Base-by-base conservation (phyloP, 208 protist species). In the Porcisia deanei region DNA sequence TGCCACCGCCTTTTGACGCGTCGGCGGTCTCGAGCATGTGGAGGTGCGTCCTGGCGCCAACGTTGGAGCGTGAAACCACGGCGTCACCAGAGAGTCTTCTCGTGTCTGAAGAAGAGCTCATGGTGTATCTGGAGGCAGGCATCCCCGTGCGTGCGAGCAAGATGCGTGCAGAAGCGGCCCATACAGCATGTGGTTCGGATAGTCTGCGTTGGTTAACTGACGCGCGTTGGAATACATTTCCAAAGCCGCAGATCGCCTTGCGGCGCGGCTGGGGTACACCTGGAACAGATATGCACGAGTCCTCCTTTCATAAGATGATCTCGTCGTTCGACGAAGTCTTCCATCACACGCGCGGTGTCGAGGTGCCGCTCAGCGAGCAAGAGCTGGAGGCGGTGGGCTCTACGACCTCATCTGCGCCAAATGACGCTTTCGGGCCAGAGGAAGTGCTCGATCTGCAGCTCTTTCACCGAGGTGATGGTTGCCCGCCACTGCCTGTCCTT, bases 401-500 rank as follows among this genome's bases (percentile, higher is more conserved):
- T 30, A 71, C 55, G 8, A 54, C 64, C 3, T 60, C 76, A 43
- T 39, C 39, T 25, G 63, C 18, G 60, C 39, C 47, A 60, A 25
- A 12, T 43, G 76, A 86, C 43, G 61, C 75, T 5, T 37, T 10
- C 4, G 53, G 75, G 3, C 61, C 58, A 4, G 75, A 81, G 34
- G 85, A 90, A 55, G 79, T 86, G 2, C 77, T 96, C 10, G 94
- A 98, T 71, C 58, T 98, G 53, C 95, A 97, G 73, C 83, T 98
- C 14, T 98, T 97, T 76, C 95, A 98, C 66, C 86, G 95, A 16
- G 65, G 84, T 41, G 78, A 79, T 16, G 84, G 81, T 54, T 87
- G 83, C 25, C 86, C 88, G n/a, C 65, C 53, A 10, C 78, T 97
- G 25, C 92, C 91, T 16, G 61, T 85, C 14, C 85, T 97, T 7